A percentile compares a stretch with the other conserved stretches of the same genome.
Conservation (phyloP, 805 yeast species). For the Candida andamanensis region DNA sequence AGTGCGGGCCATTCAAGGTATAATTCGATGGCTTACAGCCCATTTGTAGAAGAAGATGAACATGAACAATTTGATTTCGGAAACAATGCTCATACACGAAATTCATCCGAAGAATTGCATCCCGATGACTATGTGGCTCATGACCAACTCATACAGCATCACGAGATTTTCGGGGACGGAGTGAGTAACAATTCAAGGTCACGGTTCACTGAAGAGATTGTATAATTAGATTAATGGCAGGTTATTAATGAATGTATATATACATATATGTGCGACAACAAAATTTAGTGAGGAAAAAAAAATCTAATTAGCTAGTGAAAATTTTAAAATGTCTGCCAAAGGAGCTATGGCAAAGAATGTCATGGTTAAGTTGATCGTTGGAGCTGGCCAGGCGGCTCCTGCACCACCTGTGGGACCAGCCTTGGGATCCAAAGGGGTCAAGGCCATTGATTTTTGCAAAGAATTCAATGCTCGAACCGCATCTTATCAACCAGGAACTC, state of each 20-base stretch:
- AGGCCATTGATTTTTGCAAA: slow-evolving; percentile 97
- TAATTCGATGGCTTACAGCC: slow-evolving; percentile 20
- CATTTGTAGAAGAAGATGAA: slow-evolving; percentile 10
- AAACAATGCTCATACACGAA: slow-evolving; percentile 1
- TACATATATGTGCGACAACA: no score
- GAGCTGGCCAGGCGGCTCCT: slow-evolving; percentile 97
- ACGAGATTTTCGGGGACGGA: slow-evolving; percentile 12
- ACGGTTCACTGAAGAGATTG: slow-evolving; percentile 17
- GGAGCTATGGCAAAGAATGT: slow-evolving; percentile 44
- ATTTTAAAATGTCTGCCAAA: slow-evolving; percentile 9
- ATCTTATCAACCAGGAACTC: slow-evolving; percentile 75
- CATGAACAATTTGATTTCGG: background rate
- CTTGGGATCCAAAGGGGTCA: slow-evolving; percentile 95
- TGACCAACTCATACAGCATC: background rate
- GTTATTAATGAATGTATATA: no score
- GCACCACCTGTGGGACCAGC: slow-evolving; percentile 99
- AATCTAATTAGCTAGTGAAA: no score
- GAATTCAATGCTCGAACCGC: slow-evolving; percentile 98
- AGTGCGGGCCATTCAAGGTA: slow-evolving; percentile 20
- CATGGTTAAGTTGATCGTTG: slow-evolving; percentile 83
- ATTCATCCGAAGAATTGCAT: slow-evolving; percentile 10
- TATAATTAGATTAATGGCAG: no score
- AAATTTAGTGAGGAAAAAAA: no score
- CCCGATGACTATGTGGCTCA: slow-evolving; percentile 6
- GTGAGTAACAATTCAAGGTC: slow-evolving; percentile 17